A percentile compares a stretch with the other conserved stretches of the same genome.
Evolutionary conservation across 495 filamentous ascomycete species (phyloP).

Genomic region (Penicillium macrosclerotiorum): DNA sequence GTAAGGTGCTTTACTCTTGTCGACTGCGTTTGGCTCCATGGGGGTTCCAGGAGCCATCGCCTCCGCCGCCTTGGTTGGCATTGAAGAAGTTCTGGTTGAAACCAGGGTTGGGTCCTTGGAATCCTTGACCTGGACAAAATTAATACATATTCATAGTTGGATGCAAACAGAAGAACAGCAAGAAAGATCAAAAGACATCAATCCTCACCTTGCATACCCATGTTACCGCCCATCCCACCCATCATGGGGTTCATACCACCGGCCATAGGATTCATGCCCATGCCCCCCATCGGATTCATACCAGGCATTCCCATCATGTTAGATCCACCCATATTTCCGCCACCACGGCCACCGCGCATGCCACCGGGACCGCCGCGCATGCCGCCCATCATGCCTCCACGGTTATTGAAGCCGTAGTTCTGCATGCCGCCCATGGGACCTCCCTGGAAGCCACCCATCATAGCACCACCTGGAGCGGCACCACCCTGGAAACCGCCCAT

Average conservation of each 20-base stretch:
- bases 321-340: constrained; percentile 51
- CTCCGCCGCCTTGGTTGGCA: constrained; percentile 51
- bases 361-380: constrained; percentile 65
- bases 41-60: constrained; percentile 72
- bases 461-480: constrained; percentile 44
- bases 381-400: constrained; percentile 63
- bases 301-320: constrained; percentile 54
- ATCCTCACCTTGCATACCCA: constrained; percentile 60
- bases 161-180: constrained; percentile 3
- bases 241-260: constrained; percentile 51
- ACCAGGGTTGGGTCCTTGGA: constrained; percentile 64
- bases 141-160: background rate
- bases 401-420: constrained; percentile 59
- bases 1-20: constrained; percentile 49
- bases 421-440: constrained; percentile 57
- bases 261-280: constrained; percentile 64
- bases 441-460: constrained; percentile 61
- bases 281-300: constrained; percentile 56
- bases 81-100: constrained; percentile 77
- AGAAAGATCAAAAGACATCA: background rate
- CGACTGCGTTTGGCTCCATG: constrained; percentile 80
- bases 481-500: constrained; percentile 53
- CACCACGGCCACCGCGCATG: constrained; percentile 75
- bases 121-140: constrained; percentile 44
- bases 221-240: constrained; percentile 52